Evolutionary conservation across 2,329 filamentous ascomycete species (phyloP), one percentile per base, ranked within the genome.

Genomic region (Dactylellina leptospora): DNA sequence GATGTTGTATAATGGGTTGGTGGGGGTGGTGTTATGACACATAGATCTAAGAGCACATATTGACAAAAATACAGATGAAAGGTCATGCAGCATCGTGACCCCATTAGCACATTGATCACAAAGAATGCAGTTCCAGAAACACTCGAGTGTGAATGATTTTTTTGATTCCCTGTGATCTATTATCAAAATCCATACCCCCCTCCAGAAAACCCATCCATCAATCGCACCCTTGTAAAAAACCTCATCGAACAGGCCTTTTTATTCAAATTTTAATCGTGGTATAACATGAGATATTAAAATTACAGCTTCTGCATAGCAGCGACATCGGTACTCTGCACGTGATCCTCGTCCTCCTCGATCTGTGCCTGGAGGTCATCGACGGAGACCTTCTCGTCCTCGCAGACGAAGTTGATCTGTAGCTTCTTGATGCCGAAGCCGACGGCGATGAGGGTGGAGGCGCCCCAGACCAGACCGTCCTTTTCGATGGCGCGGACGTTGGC

Each of bases 401-500:
- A 85, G 78, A 97, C 92, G 77, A 97, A 83, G 89, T 91, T 97
- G 85, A 99, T 96, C 87, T 97, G 93, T 75, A 99, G 88, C 88
- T 97, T 97, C 87, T 91, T 95, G 86, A 99, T 96, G 86, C 95
- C 95, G 86, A 91, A 99, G 79, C 93, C 71, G 78, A 99, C 89
- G 76, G 93, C 82, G 56, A 96, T 89, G 76, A 96, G 85, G 86
- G 95, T 91, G 81, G 90, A 93, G 76, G 85, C 88, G 88, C 93
- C 93, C 95, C 95, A 99, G 75, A 96, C 88, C 74, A 99, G 91
- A 84, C 95, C 95, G 53, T 97, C 93, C 86, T 90, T 88, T 83
- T 93, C 87, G 77, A 97, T 93, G 76, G 84, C 82, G 79, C 92
- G 90, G 77, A 97, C 93, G 75, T 88, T 84, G 28, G 82, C 85